Evolutionary conservation across 306 rosid species (phyloP).

Genomic region (Oemleria cerasiformis): DNA sequence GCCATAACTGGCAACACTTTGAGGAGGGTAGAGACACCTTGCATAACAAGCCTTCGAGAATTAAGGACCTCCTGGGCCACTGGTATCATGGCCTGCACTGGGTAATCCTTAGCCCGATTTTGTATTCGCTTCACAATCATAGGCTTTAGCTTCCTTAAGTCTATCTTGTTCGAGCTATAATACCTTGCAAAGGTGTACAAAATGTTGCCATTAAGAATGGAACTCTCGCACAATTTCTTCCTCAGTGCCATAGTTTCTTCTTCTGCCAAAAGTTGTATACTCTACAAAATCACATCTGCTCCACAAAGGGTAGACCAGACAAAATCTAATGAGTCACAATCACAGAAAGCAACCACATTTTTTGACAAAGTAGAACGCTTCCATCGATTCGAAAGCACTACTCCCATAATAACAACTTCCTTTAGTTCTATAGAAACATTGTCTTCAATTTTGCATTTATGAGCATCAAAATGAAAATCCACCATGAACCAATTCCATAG

Average conservation of each 20-base stretch:
- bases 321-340: not conserved
- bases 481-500: not conserved
- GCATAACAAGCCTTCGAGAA: constrained; percentile 45
- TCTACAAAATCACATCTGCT: constrained; percentile 4
- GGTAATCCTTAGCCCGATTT: constrained; percentile 52
- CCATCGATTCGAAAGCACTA: not conserved
- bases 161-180: constrained; percentile 7
- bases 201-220: not conserved
- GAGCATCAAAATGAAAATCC: not conserved
- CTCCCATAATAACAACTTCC: not conserved
- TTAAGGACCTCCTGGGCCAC: constrained; percentile 65
- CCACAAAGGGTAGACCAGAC: not conserved
- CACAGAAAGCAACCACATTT: not conserved
- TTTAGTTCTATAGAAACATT: not conserved
- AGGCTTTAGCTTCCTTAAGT: constrained; percentile 48
- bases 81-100: constrained; percentile 54
- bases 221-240: constrained; percentile 10
- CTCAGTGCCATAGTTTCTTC: constrained; percentile 2
- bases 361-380: not conserved
- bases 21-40: constrained; percentile 73
- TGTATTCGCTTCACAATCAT: constrained; percentile 73
- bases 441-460: not conserved
- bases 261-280: not conserved
- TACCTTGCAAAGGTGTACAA: constrained; percentile 2
- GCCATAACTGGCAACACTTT: constrained; percentile 52